phyloP scores from a whole-genome alignment of 176 grass and related monocot species.

The Carex scoparia region DNA sequence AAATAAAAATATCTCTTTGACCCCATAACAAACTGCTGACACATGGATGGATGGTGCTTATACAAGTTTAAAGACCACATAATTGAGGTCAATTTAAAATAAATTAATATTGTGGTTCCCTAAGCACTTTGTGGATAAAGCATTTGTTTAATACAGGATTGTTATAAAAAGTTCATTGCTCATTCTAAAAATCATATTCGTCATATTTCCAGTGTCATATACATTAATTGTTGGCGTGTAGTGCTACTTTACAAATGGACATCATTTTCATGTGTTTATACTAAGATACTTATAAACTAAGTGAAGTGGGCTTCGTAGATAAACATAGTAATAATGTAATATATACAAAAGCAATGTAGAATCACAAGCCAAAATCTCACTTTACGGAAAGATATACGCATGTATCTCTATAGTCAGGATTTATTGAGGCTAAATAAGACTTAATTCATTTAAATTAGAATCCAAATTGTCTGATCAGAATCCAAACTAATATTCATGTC shows the following conservation, averaged over 20 bases:
- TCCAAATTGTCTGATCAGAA: no score
- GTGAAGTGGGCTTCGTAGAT: not conserved
- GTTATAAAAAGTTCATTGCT: not conserved
- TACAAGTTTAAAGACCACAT: not conserved
- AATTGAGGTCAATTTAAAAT: not conserved
- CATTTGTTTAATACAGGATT: not conserved
- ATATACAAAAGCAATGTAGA: slow-evolving; percentile 11
- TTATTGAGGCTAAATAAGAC: not conserved
- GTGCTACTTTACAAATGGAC: not conserved
- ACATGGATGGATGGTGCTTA: not conserved
- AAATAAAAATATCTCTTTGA: no score
- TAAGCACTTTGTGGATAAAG: not conserved
- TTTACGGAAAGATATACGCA: slow-evolving; percentile 7
- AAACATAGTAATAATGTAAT: not conserved
- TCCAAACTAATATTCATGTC: no score
- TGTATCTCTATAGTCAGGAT: not conserved
- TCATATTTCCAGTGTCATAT: not conserved
- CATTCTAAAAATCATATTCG: not conserved
- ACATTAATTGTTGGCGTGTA: not conserved
- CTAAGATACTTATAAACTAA: not conserved
- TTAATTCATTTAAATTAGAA: not conserved
- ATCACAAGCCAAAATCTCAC: not conserved
- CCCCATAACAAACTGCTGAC: not conserved
- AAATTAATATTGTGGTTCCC: not conserved
- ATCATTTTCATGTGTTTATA: slow-evolving; percentile 6